Percentiles rank a stretch among this genome's conserved stretches.
Evolutionary conservation across 306 rosid species (phyloP).

Genomic region (Cercis canadensis): DNA sequence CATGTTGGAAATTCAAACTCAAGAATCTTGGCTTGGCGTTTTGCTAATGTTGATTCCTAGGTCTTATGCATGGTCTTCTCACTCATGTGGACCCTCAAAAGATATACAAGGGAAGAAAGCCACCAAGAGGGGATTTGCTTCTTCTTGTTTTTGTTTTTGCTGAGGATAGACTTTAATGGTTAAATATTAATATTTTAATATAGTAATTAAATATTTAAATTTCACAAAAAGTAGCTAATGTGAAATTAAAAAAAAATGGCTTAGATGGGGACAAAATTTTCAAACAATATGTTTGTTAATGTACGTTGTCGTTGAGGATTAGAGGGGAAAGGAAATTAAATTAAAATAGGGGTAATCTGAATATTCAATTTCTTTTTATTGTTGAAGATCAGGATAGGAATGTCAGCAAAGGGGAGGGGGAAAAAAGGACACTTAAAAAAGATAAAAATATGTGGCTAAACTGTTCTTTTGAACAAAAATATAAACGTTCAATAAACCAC

Average conservation of each 20-base stretch:
- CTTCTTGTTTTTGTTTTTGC: too few relatives aligned
- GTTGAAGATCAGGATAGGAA: constrained; percentile 27
- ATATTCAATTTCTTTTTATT: constrained; percentile 36
- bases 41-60: too few relatives aligned
- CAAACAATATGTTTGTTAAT: not conserved
- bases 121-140: too few relatives aligned
- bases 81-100: too few relatives aligned
- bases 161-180: too few relatives aligned
- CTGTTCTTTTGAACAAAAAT: constrained; percentile 31
- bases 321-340: constrained; percentile 17
- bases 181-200: too few relatives aligned
- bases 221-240: too few relatives aligned
- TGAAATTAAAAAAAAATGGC: too few relatives aligned
- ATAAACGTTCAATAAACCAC: constrained; percentile 30
- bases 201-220: too few relatives aligned
- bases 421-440: constrained; percentile 32
- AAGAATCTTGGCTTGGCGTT: constrained; percentile 23
- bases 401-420: constrained; percentile 32
- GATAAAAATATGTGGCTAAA: constrained; percentile 12
- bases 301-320: constrained; percentile 12
- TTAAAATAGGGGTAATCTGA: constrained; percentile 7
- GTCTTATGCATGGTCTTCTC: too few relatives aligned
- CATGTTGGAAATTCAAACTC: constrained; percentile 41
- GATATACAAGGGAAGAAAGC: too few relatives aligned
- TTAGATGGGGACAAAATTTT: not conserved